Evolutionary conservation across 2,329 filamentous ascomycete genomes (phyloP), one percentile per base, ranked within the genome.

Genomic region (Talaromyces sp.): DNA sequence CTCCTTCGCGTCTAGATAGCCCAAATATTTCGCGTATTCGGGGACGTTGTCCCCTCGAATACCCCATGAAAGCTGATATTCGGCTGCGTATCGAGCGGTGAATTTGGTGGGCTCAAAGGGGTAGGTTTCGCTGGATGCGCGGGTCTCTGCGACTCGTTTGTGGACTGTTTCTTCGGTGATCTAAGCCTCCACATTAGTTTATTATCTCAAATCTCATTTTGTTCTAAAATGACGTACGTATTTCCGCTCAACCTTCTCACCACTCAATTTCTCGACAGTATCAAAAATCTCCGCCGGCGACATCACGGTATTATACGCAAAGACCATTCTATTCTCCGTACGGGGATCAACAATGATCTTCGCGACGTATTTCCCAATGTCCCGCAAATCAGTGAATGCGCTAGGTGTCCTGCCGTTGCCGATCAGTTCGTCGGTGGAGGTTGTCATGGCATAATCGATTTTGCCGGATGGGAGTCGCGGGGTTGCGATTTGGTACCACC

Each of bases 301-400:
- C 53, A 67, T 62, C 1, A 77, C 62, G 37, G 80, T 77, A 31
- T 66, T 73, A 56, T 76, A 79, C 1, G 69, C 68, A 57, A 78
- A 73, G 2, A 82, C 77, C 10, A 63, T 68, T 56, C 73, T 72
- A 64, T 83, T 82, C 8, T 82, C 55, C 0, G 81, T 83, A 7
- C 77, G 63, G 0, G 69, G 63, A 56, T 83, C 81, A 0, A 64
- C 61, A n/a, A 83, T 73, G 57, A 83, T 78, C 1, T 64, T 63
- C 0, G 77, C 79, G 1, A 78, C 75, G 56, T 74, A 81, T 3
- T 58, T 62, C 0, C 81, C 81, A 39, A 83, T 69, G 60, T 83
- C 81, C 1, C 73, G 63, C 17, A 76, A 51, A 61, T 81, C 77
- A 0, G 73, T 78, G 9, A 80, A 52, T 0, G 72, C 68, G 19